A percentile compares a stretch with the other conserved stretches of the same genome.
These are phyloP conservation scores for Zasmidium angulare DNA, from an alignment of 2,329 filamentous ascomycete genomes.

Conservation along the genomic window DNA sequence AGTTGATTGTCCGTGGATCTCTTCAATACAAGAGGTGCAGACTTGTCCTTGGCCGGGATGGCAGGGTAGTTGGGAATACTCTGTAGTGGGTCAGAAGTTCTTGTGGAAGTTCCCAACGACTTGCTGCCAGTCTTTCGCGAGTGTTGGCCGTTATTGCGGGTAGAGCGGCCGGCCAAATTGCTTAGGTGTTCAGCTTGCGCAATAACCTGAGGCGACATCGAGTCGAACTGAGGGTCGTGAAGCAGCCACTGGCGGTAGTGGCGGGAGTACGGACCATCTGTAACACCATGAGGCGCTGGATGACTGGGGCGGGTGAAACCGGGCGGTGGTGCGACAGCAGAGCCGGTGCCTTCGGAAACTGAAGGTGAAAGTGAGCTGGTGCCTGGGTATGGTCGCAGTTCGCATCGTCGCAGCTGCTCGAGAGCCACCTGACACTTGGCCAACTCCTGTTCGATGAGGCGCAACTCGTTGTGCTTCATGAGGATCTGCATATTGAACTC, in stretches of 20 bases:
- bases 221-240: slow-evolving; percentile 80
- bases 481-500: slow-evolving; percentile 91
- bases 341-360: slow-evolving; percentile 72
- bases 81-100: slow-evolving; percentile 53
- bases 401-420: slow-evolving; percentile 89
- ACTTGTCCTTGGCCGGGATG: slow-evolving; percentile 66
- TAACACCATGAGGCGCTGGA: slow-evolving; percentile 85
- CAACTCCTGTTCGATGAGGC: slow-evolving; percentile 91
- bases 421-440: slow-evolving; percentile 92
- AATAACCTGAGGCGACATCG: slow-evolving; percentile 35
- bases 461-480: slow-evolving; percentile 90
- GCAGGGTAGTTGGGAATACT: slow-evolving; percentile 69
- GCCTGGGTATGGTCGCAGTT: slow-evolving; percentile 85
- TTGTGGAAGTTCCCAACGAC: slow-evolving; percentile 59
- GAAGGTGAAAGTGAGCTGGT: slow-evolving; percentile 65
- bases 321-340: slow-evolving; percentile 61
- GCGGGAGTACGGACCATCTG: slow-evolving; percentile 86
- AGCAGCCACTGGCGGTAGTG: slow-evolving; percentile 97
- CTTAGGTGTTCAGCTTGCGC: slow-evolving; percentile 23
- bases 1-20: slow-evolving; percentile 77
- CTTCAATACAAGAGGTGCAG: slow-evolving; percentile 77
- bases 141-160: slow-evolving; percentile 71
- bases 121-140: slow-evolving; percentile 45
- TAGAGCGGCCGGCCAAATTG: slow-evolving; percentile 67
- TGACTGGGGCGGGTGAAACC: slow-evolving; percentile 70